Evolutionary conservation across 345 rosid genomes (phyloP).

Genomic region (Luvunga scandens): DNA sequence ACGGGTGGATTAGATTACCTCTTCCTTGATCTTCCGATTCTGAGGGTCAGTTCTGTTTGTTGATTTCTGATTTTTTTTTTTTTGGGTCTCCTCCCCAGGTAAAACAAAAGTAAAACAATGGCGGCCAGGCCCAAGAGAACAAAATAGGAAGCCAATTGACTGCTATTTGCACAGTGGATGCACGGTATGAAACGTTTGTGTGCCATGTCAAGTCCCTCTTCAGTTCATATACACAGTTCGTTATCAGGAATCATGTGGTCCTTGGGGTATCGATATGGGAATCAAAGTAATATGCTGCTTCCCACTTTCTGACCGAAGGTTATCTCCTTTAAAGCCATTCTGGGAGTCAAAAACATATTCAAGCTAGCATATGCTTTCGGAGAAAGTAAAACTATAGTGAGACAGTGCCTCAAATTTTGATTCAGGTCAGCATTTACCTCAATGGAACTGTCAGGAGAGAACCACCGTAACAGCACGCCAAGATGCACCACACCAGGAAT

Average conservation of each 20-base stretch:
- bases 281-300: constrained; percentile 32
- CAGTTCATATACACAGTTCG: not conserved
- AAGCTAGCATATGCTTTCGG: not conserved
- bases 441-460: constrained; percentile 58
- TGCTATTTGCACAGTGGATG: not conserved
- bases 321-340: constrained; percentile 51
- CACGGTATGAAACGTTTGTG: not conserved
- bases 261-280: constrained; percentile 36
- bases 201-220: not conserved
- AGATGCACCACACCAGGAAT: constrained; percentile 87
- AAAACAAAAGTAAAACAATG: too few relatives aligned
- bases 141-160: not conserved
- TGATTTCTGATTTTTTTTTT: too few relatives aligned
- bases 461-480: constrained; percentile 88
- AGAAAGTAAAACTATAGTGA: not conserved
- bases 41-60: not conserved
- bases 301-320: constrained; percentile 46
- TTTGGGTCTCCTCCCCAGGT: too few relatives aligned
- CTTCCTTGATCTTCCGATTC: constrained; percentile 1
- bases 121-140: not conserved
- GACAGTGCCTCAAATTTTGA: not conserved
- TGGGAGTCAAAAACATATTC: constrained; percentile 29
- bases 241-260: constrained; percentile 47
- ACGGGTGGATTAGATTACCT: not conserved
- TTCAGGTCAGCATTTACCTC: constrained; percentile 48